These are phyloP conservation scores for Aphanomyces invadans DNA, from an alignment of 352 stramenopile species.

Conservation along the genomic window DNA sequence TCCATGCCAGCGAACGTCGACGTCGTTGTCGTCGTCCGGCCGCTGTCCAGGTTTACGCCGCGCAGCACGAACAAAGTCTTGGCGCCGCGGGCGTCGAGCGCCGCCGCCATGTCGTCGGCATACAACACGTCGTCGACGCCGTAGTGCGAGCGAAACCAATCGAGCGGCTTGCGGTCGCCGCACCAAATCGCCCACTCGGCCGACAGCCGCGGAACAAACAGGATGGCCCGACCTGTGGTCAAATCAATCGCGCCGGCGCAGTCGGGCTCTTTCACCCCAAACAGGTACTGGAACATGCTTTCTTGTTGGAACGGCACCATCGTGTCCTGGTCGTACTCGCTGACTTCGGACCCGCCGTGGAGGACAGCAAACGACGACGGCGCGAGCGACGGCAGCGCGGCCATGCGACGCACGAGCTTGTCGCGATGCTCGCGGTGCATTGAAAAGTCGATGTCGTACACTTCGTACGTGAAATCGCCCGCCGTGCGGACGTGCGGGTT, in stretches of 20 bases:
- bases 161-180: slow-evolving; percentile 82
- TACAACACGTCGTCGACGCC: slow-evolving; percentile 88
- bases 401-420: slow-evolving; percentile 38
- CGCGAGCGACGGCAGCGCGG: slow-evolving; percentile 35
- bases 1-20: slow-evolving; percentile 73
- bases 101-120: slow-evolving; percentile 60
- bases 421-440: slow-evolving; percentile 70
- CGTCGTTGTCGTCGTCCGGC: slow-evolving; percentile 56
- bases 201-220: slow-evolving; percentile 91
- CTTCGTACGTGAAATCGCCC: slow-evolving; percentile 37
- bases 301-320: slow-evolving; percentile 94
- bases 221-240: slow-evolving; percentile 51
- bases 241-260: slow-evolving; percentile 86
- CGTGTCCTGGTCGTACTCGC: slow-evolving; percentile 81
- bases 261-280: slow-evolving; percentile 94
- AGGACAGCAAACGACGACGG: slow-evolving; percentile 47
- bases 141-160: slow-evolving; percentile 87
- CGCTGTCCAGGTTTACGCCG: slow-evolving; percentile 74
- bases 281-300: slow-evolving; percentile 98
- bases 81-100: slow-evolving; percentile 54
- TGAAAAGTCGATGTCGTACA: slow-evolving; percentile 70
- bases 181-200: slow-evolving; percentile 93
- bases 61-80: slow-evolving; percentile 71
- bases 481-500: not conserved
- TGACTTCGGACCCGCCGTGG: slow-evolving; percentile 55